Evolutionary conservation across 106 monocot species (phyloP).

Genomic region (Dendrobium catenatum): DNA sequence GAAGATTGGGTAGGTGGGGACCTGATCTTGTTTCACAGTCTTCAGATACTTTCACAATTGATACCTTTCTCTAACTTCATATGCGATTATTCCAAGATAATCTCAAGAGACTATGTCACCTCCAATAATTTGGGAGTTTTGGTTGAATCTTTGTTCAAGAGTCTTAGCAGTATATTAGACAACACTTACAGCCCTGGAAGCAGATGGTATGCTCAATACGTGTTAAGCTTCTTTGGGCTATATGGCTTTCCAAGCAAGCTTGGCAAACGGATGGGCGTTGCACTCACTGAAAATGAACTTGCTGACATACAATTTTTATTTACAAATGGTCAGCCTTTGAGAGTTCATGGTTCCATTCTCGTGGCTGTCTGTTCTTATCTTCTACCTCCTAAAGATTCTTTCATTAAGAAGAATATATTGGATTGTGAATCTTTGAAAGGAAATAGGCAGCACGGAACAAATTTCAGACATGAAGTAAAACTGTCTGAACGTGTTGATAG

Average conservation of each 20-base stretch:
- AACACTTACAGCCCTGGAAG: conserved; percentile 27
- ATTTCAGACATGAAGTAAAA: conserved; percentile 26
- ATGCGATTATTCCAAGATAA: conserved; percentile 17
- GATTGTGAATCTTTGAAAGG: conserved; percentile 11
- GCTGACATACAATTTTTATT: conserved; percentile 57
- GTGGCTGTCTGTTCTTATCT: conserved; percentile 52
- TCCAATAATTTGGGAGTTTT: conserved; percentile 12
- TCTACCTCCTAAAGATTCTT: conserved; percentile 33
- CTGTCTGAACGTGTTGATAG: conserved; percentile 62
- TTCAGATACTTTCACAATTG: conserved; percentile 69
- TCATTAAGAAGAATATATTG: conserved; percentile 4
- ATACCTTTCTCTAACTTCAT: conserved; percentile 16
- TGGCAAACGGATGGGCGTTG: conserved; percentile 41
- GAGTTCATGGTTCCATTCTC: conserved; percentile 59
- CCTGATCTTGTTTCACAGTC: conserved; percentile 53
- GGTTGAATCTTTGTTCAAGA: conserved; percentile 19
- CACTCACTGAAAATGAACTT: conserved; percentile 47
- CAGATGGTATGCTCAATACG: conserved; percentile 47
- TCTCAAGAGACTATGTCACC: conserved; percentile 1
- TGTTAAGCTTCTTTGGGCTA: conserved; percentile 60
- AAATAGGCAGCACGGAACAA: conserved; percentile 2
- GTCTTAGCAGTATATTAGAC: conserved; percentile 36
- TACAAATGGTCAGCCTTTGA: conserved; percentile 31
- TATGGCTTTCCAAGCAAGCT: conserved; percentile 62
- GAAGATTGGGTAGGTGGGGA: conserved; percentile 45